Percentiles rank a stretch among this genome's conserved stretches.
Evolutionary conservation across 495 filamentous ascomycete genomes (phyloP).

Genomic region (Aspergillus bertholletiae): DNA sequence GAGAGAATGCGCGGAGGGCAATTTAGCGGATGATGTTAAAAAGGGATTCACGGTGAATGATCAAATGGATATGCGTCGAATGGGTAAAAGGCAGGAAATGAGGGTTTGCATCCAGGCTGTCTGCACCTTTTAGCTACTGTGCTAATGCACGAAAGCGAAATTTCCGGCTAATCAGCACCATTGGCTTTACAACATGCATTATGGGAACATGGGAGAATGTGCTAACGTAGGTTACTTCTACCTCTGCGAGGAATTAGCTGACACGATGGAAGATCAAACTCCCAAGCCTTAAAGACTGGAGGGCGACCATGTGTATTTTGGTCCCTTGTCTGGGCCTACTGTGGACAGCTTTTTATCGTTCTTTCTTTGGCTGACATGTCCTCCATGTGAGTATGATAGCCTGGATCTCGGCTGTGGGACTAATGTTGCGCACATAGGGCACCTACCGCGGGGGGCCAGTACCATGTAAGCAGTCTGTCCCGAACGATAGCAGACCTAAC

Average conservation of each 20-base stretch:
- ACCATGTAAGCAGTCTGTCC: not conserved
- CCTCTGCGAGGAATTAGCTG: too few relatives aligned
- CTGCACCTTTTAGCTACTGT: not conserved
- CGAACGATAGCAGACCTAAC: too few relatives aligned
- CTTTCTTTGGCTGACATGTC: conserved; percentile 33
- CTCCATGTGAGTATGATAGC: conserved; percentile 24
- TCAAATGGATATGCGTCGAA: not conserved
- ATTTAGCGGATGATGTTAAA: not conserved
- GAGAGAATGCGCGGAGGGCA: not conserved
- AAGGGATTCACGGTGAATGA: not conserved
- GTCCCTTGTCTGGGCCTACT: conserved; percentile 20
- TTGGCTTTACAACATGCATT: not conserved
- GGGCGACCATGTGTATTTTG: conserved; percentile 19
- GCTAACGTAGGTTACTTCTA: not conserved
- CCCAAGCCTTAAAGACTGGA: conserved; percentile 1
- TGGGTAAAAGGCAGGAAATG: conserved; percentile 1
- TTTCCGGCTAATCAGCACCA: not conserved
- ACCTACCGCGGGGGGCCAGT: conserved; percentile 22
- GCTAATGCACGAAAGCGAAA: not conserved
- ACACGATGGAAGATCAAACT: not conserved
- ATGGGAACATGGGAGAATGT: conserved; percentile 2
- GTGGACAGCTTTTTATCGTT: conserved; percentile 21
- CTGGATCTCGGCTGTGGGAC: too few relatives aligned
- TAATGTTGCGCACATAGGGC: conserved; percentile 16
- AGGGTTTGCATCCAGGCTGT: not conserved